These are phyloP conservation scores for Trichoderma sp. DNA, from an alignment of 2,329 filamentous ascomycete species.

Conservation along the genomic window DNA sequence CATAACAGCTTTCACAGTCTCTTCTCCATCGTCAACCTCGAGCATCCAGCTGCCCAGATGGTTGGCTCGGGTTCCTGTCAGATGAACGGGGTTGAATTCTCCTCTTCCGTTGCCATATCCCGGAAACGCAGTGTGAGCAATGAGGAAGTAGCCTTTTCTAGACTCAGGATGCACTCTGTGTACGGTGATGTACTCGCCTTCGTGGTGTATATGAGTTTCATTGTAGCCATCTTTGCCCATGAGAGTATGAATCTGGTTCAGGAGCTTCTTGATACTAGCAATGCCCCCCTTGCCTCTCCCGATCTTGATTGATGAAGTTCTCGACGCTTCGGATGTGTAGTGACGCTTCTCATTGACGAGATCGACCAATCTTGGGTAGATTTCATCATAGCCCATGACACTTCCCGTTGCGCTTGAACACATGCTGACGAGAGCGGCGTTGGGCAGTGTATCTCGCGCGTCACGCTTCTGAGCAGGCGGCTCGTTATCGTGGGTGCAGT, in stretches of 20 bases:
- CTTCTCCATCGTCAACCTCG: conserved; percentile 78
- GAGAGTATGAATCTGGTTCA: conserved; percentile 91
- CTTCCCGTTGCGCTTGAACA: conserved; percentile 93
- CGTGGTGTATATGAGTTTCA: conserved; percentile 95
- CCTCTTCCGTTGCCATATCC: conserved; percentile 86
- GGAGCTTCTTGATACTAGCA: conserved; percentile 84
- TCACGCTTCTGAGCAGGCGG: conserved; percentile 93
- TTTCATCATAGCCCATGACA: conserved; percentile 97
- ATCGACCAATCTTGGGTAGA: conserved; percentile 92
- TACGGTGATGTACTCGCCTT: conserved; percentile 94
- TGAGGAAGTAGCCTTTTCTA: conserved; percentile 90
- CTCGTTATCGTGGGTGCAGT: conserved; percentile 98
- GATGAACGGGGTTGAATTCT: conserved; percentile 75
- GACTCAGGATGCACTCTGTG: conserved; percentile 92
- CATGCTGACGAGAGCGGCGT: conserved; percentile 93
- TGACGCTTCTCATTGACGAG: conserved; percentile 85
- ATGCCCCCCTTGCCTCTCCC: conserved; percentile 81
- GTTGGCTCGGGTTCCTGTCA: conserved; percentile 82
- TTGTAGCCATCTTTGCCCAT: conserved; percentile 96
- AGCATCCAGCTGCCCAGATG: conserved; percentile 90
- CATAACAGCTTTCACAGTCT: conserved; percentile 66
- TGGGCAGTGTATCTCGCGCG: conserved; percentile 89
- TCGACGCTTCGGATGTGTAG: conserved; percentile 79
- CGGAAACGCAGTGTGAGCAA: conserved; percentile 94
- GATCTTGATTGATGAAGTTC: conserved; percentile 59